These are phyloP conservation scores for Globisporangium heterothallicum DNA, from an alignment of 352 stramenopile genomes.

Conservation along the genomic window DNA sequence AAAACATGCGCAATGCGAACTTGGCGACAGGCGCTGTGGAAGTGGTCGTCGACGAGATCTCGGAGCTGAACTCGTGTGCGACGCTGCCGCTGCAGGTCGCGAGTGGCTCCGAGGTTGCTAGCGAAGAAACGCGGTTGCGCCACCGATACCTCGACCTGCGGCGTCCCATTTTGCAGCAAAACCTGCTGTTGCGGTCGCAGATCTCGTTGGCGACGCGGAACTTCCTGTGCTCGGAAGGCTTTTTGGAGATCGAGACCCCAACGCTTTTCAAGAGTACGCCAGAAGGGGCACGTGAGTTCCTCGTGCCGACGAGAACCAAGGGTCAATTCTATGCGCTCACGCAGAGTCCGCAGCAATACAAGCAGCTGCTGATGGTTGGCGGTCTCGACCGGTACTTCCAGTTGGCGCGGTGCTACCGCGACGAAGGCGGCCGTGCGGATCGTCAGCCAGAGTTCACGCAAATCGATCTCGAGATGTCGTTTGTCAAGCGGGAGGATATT, in stretches of 20 bases:
- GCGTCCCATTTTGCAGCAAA: constrained; percentile 66
- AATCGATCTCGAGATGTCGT: constrained; percentile 89
- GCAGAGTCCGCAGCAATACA: constrained; percentile 91
- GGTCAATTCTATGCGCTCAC: constrained; percentile 84
- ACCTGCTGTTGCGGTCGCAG: constrained; percentile 69
- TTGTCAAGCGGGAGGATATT: constrained; percentile 67
- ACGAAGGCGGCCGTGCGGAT: constrained; percentile 84
- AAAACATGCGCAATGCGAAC: constrained; percentile 63
- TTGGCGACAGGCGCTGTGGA: constrained; percentile 74
- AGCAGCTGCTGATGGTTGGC: constrained; percentile 89
- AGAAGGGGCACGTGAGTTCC: constrained; percentile 81
- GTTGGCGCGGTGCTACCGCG: constrained; percentile 85
- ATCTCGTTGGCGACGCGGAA: constrained; percentile 67
- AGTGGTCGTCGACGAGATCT: constrained; percentile 56
- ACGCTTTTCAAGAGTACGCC: constrained; percentile 87
- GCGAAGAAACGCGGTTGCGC: constrained; percentile 69
- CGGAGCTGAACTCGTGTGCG: constrained; percentile 55
- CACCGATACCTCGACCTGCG: constrained; percentile 82
- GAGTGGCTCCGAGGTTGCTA: constrained; percentile 46
- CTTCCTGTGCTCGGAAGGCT: constrained; percentile 62
- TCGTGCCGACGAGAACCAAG: constrained; percentile 67
- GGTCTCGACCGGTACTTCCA: constrained; percentile 88
- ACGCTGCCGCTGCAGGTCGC: constrained; percentile 63
- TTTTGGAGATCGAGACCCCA: constrained; percentile 86
- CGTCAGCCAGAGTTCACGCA: constrained; percentile 90